Evolutionary conservation across 2,329 filamentous ascomycete genomes (phyloP).

Genomic region (Aspergillus ochraceus): DNA sequence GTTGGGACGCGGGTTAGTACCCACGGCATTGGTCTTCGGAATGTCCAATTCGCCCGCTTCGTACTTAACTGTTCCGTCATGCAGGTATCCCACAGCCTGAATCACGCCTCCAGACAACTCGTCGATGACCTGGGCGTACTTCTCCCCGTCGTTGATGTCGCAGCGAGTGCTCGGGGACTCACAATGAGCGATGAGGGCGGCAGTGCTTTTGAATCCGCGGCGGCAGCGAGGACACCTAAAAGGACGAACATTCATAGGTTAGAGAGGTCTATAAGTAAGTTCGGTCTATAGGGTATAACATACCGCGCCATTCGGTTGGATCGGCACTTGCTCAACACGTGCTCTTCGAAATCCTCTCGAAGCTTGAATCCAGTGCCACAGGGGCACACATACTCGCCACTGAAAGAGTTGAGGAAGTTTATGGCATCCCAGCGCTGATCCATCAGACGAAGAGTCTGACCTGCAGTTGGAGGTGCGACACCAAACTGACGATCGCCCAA

Average conservation of each 20-base stretch:
- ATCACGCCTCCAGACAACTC: constrained; percentile 42
- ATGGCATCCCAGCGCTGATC: constrained; percentile 28
- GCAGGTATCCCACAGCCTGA: constrained; percentile 30
- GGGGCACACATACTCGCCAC: constrained; percentile 34
- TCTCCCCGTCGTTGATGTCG: constrained; percentile 27
- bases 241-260: not conserved
- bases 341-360: constrained; percentile 30
- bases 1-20: not conserved
- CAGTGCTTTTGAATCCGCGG: constrained; percentile 37
- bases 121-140: constrained; percentile 37
- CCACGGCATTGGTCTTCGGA: constrained; percentile 11
- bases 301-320: constrained; percentile 20
- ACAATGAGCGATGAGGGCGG: constrained; percentile 43
- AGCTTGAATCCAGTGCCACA: constrained; percentile 31
- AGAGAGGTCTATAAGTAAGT: too few species aligned
- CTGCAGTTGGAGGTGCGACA: constrained; percentile 4
- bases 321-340: constrained; percentile 29
- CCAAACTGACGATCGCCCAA: constrained; percentile 3
- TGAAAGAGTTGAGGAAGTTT: constrained; percentile 31
- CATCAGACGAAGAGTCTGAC: constrained; percentile 15
- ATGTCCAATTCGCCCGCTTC: constrained; percentile 22
- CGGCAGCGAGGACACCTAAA: constrained; percentile 41
- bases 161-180: constrained; percentile 40
- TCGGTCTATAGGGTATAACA: not conserved
- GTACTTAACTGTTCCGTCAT: constrained; percentile 37